Percentiles rank a stretch among this genome's conserved stretches.
Evolutionary conservation across 768 basidiomycete genomes (phyloP).

Genomic region (Infundibulicybe gibba): DNA sequence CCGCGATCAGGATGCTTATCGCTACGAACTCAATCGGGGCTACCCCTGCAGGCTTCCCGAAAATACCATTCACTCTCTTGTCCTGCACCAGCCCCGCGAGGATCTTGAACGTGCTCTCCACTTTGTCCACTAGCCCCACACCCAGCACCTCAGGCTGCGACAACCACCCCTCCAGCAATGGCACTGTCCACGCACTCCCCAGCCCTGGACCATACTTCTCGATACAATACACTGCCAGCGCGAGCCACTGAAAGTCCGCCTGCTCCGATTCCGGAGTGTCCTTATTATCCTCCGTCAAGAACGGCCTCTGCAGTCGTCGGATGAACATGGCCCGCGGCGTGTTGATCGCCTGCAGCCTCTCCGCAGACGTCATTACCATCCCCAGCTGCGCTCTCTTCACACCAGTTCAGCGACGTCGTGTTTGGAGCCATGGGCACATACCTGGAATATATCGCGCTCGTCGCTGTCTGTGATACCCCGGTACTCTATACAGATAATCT

Average conservation of each 20-base stretch:
- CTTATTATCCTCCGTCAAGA: constrained; percentile 34
- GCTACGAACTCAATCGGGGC: constrained; percentile 69
- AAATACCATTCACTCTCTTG: constrained; percentile 25
- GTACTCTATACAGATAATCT: constrained; percentile 81
- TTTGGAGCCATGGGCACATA: constrained; percentile 22
- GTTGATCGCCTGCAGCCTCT: constrained; percentile 66
- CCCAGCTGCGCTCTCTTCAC: constrained; percentile 71
- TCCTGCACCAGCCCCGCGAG: constrained; percentile 43
- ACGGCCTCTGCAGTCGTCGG: constrained; percentile 46
- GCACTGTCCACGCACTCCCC: constrained; percentile 24
- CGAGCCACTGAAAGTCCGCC: constrained; percentile 54
- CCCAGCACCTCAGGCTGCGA: constrained; percentile 25
- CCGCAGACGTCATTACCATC: constrained; percentile 74
- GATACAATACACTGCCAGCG: constrained; percentile 50
- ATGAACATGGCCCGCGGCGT: constrained; percentile 57
- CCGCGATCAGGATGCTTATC: constrained; percentile 49
- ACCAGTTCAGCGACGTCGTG: constrained; percentile 4
- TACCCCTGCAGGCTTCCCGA: constrained; percentile 44
- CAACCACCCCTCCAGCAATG: constrained; percentile 51
- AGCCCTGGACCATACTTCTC: constrained; percentile 29
- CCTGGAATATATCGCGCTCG: constrained; percentile 78
- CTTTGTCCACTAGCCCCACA: constrained; percentile 21
- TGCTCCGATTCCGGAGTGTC: constrained; percentile 49
- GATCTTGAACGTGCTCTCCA: constrained; percentile 40
- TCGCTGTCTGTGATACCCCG: constrained; percentile 52